A percentile compares a stretch with the other conserved stretches of the same genome.
These are phyloP conservation scores for Talaromyces proteolyticus DNA, from an alignment of 495 filamentous ascomycete genomes.

Conservation along the genomic window DNA sequence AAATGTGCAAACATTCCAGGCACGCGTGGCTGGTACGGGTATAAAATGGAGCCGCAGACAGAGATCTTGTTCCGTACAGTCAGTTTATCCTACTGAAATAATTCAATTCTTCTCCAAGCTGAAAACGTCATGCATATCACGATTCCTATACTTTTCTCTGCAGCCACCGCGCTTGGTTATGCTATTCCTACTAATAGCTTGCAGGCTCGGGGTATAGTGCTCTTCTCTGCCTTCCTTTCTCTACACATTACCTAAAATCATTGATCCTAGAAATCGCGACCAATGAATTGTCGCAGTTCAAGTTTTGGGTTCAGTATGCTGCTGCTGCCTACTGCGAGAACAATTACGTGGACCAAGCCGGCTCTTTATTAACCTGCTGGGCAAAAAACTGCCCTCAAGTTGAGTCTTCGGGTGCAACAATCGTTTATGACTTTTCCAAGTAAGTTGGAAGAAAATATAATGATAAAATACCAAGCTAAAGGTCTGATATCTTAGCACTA, in stretches of 20 bases:
- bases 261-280: conserved; percentile 20
- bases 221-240: not conserved
- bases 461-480: conserved; percentile 1
- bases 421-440: conserved; percentile 52
- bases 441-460: conserved; percentile 30
- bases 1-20: too few relatives aligned
- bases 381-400: conserved; percentile 51
- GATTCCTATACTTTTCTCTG: conserved; percentile 5
- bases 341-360: conserved; percentile 30
- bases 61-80: not conserved
- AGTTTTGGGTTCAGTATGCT: conserved; percentile 64
- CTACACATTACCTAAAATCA: not conserved
- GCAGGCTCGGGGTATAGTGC: conserved; percentile 14
- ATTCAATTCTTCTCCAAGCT: not conserved
- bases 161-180: conserved; percentile 7
- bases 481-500: conserved; percentile 28
- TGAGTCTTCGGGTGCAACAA: conserved; percentile 42
- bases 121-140: not conserved
- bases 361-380: conserved; percentile 48
- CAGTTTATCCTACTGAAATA: not conserved
- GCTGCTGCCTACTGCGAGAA: conserved; percentile 59
- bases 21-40: not conserved
- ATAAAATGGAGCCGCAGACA: not conserved
- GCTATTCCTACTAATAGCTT: conserved; percentile 9
- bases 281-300: conserved; percentile 39